A percentile compares a stretch with the other conserved stretches of the same genome.
These are phyloP conservation scores for Mortierella sp. DNA, from an alignment of 371 early-diverging fungal species.

Conservation along the genomic window DNA sequence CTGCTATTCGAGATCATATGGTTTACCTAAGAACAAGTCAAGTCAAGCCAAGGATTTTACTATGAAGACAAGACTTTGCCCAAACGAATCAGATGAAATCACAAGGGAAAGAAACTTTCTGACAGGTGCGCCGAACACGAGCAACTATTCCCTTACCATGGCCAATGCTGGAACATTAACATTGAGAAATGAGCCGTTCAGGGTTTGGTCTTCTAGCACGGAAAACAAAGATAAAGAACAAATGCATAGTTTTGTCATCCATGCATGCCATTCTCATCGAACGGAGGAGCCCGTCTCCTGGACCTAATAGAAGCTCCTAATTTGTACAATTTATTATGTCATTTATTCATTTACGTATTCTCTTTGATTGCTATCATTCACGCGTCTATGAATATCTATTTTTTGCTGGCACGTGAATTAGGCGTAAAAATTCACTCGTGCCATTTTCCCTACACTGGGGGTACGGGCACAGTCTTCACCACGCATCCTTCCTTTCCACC, in stretches of 20 bases:
- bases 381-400: not conserved
- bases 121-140: too few relatives aligned
- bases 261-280: not conserved
- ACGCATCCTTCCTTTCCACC: constrained; percentile 49
- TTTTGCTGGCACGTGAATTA: not conserved
- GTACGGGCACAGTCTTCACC: constrained; percentile 54
- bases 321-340: not conserved
- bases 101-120: too few relatives aligned
- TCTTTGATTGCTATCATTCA: not conserved
- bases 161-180: not conserved
- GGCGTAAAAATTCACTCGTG: too few relatives aligned
- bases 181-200: not conserved
- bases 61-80: not conserved
- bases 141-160: too few relatives aligned
- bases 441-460: constrained; percentile 12
- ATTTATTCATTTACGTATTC: not conserved
- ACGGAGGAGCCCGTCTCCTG: too few relatives aligned
- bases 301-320: too few relatives aligned
- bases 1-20: constrained; percentile 1
- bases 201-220: not conserved
- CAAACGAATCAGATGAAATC: too few relatives aligned
- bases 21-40: not conserved
- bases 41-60: not conserved
- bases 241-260: constrained; percentile 2
- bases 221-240: too few relatives aligned